Evolutionary conservation across 176 grass and related monocot genomes (phyloP), one percentile per base, ranked within the genome.

Genomic region (Pontederia paniculata): DNA sequence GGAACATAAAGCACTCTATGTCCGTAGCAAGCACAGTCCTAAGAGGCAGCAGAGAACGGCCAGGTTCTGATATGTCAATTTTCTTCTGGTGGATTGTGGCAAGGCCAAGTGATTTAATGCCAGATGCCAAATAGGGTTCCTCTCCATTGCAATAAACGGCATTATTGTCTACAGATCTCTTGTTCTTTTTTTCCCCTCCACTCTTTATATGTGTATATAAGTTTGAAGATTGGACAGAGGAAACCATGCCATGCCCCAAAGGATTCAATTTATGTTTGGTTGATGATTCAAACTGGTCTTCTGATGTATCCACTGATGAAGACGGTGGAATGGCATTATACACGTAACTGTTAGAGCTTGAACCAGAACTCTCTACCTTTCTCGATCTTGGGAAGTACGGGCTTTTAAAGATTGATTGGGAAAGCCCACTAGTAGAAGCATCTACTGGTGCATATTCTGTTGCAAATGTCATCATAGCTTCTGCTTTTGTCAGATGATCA

Each of bases 381-480:
- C 76, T 97, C 46, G 82, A 88, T 78, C 68, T 74, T 52, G 93
- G 93, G 20, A 74, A 49, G 57, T 97, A 97, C 0, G 86, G 86
- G 74, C 73, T 87, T 74, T 71, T 80, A 72, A 97, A 90, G 23
- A 80, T 54, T 6, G 80, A 77, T 42, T 67, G 20, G 37, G 65
- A 48, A 45, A 65, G 45, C 72, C 79, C 73, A 42, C 48, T 58
- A 68, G 23, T 49, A 69, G 74, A 50, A 67, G 86, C 60, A 18
- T 91, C 72, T 54, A 97, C 73, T 18, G 93, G 79, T 70, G 86
- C 93, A 86, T 97, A 97, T 73, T 97, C 93, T 11, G 83, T 83
- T 70, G 93, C 93, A 82, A 90, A 97, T 74, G 86, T 86, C 64
- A 97, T 80, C 61, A 78, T 72, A 57, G 93, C 93, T 78, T 97